These are phyloP conservation scores for Suillus sp. DNA, from an alignment of 768 basidiomycete species.

Conservation along the genomic window DNA sequence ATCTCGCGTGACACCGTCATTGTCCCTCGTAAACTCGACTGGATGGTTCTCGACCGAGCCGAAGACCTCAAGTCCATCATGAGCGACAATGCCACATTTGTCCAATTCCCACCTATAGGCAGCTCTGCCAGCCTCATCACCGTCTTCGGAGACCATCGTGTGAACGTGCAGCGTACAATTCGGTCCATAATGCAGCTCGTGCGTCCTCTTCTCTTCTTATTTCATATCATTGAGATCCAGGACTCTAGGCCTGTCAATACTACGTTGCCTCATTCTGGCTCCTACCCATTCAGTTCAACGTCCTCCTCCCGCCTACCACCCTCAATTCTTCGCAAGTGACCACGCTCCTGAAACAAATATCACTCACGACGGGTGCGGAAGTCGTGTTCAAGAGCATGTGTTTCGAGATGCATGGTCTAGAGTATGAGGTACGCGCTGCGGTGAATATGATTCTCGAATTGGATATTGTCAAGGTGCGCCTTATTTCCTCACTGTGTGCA, in stretches of 20 bases:
- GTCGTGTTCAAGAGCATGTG: constrained; percentile 97
- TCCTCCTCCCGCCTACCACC: constrained; percentile 78
- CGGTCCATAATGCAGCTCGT: constrained; percentile 94
- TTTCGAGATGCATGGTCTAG: constrained; percentile 95
- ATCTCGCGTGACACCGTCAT: constrained; percentile 93
- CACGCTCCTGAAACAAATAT: constrained; percentile 83
- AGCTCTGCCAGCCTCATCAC: constrained; percentile 92
- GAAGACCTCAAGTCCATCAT: constrained; percentile 92
- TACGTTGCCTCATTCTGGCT: constrained; percentile 99
- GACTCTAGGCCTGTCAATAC: constrained; percentile 84
- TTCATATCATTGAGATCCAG: constrained; percentile 22
- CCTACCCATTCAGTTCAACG: constrained; percentile 91
- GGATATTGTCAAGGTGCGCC: constrained; percentile 81
- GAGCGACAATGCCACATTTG: constrained; percentile 95
- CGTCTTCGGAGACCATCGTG: constrained; percentile 90
- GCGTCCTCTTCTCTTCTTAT: constrained; percentile 34
- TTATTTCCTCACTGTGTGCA: constrained; percentile 1
- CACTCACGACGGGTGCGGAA: constrained; percentile 86
- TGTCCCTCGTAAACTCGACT: constrained; percentile 94
- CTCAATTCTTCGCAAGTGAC: constrained; percentile 84
- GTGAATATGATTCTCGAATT: constrained; percentile 86
- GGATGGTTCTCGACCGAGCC: constrained; percentile 96
- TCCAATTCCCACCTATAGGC: constrained; percentile 91
- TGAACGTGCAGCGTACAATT: constrained; percentile 93
- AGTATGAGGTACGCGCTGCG: constrained; percentile 86